Percentiles rank a stretch among this genome's conserved stretches.
phyloP scores from a whole-genome alignment of 2,329 filamentous ascomycete species.

The Triangularia setosa region DNA sequence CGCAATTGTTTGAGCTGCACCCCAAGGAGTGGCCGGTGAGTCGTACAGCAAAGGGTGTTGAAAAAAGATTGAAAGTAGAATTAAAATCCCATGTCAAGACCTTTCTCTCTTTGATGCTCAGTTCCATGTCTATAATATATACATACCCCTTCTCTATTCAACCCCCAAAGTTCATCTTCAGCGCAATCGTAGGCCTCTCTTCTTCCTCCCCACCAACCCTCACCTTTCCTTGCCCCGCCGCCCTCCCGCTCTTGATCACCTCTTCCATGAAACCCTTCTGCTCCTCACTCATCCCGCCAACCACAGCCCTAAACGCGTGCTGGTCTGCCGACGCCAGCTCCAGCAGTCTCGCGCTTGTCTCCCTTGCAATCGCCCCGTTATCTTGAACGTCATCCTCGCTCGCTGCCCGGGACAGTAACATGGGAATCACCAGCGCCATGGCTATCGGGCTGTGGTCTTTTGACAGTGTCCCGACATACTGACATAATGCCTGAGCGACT shows the following conservation, averaged over 20 bases:
- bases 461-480: conserved; percentile 57
- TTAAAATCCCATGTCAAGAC: no score
- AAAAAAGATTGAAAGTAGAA: no score
- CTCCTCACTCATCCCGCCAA: conserved; percentile 64
- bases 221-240: conserved; percentile 28
- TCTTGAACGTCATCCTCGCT: conserved; percentile 40
- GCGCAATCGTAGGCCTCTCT: conserved; percentile 72
- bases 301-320: conserved; percentile 66
- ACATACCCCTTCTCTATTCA: conserved; percentile 16
- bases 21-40: no score
- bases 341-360: conserved; percentile 72
- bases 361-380: conserved; percentile 53
- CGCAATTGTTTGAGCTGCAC: no score
- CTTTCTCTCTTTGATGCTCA: not conserved
- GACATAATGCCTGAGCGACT: conserved; percentile 69
- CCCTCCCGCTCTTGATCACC: conserved; percentile 65
- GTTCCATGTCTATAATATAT: not conserved
- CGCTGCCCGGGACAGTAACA: conserved; percentile 68
- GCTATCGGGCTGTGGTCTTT: conserved; percentile 52
- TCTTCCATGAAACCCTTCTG: conserved; percentile 77
- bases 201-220: conserved; percentile 31
- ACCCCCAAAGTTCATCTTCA: conserved; percentile 87
- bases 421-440: conserved; percentile 72
- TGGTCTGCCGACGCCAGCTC: conserved; percentile 78
- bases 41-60: no score